Evolutionary conservation across 192 early-diverging fungal genomes (phyloP), one percentile per base, ranked within the genome.

Genomic region (Coemansia umbellata): DNA sequence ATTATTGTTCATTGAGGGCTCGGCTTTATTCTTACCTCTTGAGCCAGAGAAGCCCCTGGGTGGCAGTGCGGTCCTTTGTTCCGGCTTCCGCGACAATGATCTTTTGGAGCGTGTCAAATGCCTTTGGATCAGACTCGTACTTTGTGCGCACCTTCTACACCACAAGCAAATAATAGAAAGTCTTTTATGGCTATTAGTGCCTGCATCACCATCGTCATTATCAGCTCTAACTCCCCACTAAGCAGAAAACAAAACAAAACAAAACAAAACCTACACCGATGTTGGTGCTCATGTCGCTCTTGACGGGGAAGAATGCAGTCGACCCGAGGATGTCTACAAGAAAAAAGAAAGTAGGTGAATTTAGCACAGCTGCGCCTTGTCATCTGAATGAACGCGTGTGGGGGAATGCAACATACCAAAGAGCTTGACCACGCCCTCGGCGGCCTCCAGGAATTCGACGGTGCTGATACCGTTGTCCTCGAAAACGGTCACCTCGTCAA

Each of bases 21-120:
- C n/a, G n/a, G n/a, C n/a, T n/a, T n/a, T n/a, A 17, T 4, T 37
- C 76, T 50, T 80, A 86, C 84, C 93, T 80, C 59, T 86, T 92
- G 35, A 98, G 82, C 95, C 95, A 98, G 51, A 98, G 78, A 26
- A 98, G 81, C 14, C 91, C 92, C 63, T 93, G 91, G 18, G 92
- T 90, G 40, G 92, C 93, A 9, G 81, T 84, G 60, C 86, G 81
- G 72, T 91, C 89, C 74, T 89, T 88, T 56, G 88, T 85, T n/a
- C 58, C 72, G 2, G 77, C 47, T 72, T 98, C 95, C 9, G 73
- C 80, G 8, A 77, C 64, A 30, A 91, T 80, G 44, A 98, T 81
- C 48, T 87, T 83, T 62, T 98, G 82, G 49, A 98, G 84, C 24
- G 93, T 98, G 17, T 77, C 66, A 59, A 81, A 87, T 37, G 69